phyloP scores from a whole-genome alignment of 2,329 filamentous ascomycete genomes.

The Colletotrichum endophyticum region DNA sequence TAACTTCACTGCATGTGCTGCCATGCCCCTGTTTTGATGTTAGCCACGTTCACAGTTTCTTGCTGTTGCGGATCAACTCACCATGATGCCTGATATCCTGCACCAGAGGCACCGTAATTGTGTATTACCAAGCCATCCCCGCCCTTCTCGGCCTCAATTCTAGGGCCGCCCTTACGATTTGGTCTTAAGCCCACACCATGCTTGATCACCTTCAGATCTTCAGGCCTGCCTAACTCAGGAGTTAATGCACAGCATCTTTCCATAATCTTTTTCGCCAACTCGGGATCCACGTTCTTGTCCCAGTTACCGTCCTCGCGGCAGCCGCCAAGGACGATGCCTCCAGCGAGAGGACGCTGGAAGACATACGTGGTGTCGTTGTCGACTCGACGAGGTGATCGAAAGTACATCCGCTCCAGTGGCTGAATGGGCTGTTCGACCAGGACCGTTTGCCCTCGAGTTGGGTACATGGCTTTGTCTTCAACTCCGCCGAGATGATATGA shows the following conservation, averaged over 20 bases:
- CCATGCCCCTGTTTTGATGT: constrained; percentile 5
- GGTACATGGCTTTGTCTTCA: constrained; percentile 73
- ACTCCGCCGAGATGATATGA: constrained; percentile 82
- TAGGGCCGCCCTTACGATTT: constrained; percentile 29
- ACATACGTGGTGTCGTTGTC: constrained; percentile 47
- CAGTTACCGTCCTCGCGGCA: constrained; percentile 36
- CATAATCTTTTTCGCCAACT: constrained; percentile 36
- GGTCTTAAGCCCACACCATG: constrained; percentile 38
- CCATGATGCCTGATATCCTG: constrained; percentile 31
- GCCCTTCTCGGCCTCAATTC: constrained; percentile 32
- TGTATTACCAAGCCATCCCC: constrained; percentile 27
- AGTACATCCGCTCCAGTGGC: constrained; percentile 40
- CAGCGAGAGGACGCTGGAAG: constrained; percentile 42
- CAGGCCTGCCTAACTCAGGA: constrained; percentile 35
- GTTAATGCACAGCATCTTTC: constrained; percentile 35
- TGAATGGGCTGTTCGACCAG: constrained; percentile 40
- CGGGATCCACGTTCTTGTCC: constrained; percentile 30
- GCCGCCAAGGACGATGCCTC: constrained; percentile 37
- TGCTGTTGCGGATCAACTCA: not conserved
- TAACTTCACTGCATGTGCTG: not conserved
- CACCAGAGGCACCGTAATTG: constrained; percentile 30
- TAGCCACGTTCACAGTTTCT: not conserved
- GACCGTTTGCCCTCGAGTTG: constrained; percentile 74
- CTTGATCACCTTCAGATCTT: constrained; percentile 35
- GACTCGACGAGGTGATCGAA: constrained; percentile 44